Percentiles rank a stretch among this genome's conserved stretches.
These are phyloP conservation scores for Vigna unguiculata DNA, from an alignment of 306 rosid genomes.

Conservation along the genomic window DNA sequence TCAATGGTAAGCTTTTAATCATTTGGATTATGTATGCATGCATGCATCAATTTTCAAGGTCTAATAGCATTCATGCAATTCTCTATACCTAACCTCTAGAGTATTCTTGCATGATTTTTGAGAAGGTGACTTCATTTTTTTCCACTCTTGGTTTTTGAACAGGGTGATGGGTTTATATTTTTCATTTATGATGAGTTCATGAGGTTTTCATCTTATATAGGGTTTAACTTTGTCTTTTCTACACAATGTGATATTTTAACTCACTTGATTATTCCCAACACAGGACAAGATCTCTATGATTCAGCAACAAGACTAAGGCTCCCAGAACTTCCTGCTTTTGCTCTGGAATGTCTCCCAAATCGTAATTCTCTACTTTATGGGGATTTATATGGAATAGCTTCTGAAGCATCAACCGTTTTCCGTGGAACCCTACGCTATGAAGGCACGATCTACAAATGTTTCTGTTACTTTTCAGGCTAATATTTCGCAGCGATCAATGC, in stretches of 20 bases:
- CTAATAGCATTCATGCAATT: constrained; percentile 14
- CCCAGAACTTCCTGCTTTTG: constrained; percentile 90
- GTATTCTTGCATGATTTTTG: background rate
- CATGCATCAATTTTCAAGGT: constrained; percentile 4
- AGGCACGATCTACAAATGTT: constrained; percentile 60
- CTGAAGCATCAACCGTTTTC: constrained; percentile 86
- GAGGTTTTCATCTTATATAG: too few species aligned
- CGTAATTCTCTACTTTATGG: constrained; percentile 84
- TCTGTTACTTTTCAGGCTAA: constrained; percentile 30
- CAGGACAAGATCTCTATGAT: constrained; percentile 76
- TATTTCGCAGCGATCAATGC: constrained; percentile 19
- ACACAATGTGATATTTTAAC: too few species aligned
- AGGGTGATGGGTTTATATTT: too few species aligned
- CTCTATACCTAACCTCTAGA: background rate
- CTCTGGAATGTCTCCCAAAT: constrained; percentile 90
- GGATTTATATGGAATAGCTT: constrained; percentile 80
- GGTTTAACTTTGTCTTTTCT: too few species aligned
- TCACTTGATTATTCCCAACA: too few species aligned
- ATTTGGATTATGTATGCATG: constrained; percentile 11
- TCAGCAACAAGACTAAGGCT: constrained; percentile 75
- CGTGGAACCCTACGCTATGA: constrained; percentile 98
- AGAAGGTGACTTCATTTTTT: constrained; percentile 14
- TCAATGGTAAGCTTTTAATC: constrained; percentile 71
- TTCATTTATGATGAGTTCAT: too few species aligned
- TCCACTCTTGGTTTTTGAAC: constrained; percentile 32